Evolutionary conservation across 192 early-diverging fungal genomes (phyloP), one percentile per base, ranked within the genome.

Genomic region (Coemansia sp.): DNA sequence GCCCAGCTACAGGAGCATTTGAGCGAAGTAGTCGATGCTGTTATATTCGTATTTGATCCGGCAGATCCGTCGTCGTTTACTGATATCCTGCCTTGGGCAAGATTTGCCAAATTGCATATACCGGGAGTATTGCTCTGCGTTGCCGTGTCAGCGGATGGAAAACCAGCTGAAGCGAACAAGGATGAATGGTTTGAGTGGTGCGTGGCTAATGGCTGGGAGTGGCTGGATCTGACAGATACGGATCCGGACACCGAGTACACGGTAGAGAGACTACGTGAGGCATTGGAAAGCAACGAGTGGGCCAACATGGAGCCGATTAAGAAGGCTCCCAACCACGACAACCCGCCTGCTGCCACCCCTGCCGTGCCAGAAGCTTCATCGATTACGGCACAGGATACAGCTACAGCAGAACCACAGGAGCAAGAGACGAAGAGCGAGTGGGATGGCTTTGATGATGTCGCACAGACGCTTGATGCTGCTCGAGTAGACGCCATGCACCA

Each of bases 41-140:
- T 82, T 34, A 60, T 82, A 25, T 77, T 82, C 53, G 59, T 64
- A 5, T 82, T 82, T 19, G 72, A 82, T 32, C 80, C 80, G 0
- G 0, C 14, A 1, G 29, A 39, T 6, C 64, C 80, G 32, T 25
- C 36, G 10, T 68, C 80, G n/a, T 82, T 82, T 39, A 12, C 27
- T 2, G 80, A 82, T 21, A 74, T 82, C 6, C 51, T 82, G 66
- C 75, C 80, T 2, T 82, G 80, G 80, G 80, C 80, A 21, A 36
- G 66, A 23, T 77, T 72, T 64, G 72, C 62, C 4, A 57, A 29
- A 19, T 19, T 45, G 5, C 59, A 77, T 19, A 21, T 42, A 38
- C 80, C 80, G 11, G 62, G 64, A 0, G 64, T 82, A 12, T 44
- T 82, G 41, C 42, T 82, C 19, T 82, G 80, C 36, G 70, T 77